Conservation (phyloP, 2,329 filamentous ascomycete species). For the Aspergillus amoenus region DNA sequence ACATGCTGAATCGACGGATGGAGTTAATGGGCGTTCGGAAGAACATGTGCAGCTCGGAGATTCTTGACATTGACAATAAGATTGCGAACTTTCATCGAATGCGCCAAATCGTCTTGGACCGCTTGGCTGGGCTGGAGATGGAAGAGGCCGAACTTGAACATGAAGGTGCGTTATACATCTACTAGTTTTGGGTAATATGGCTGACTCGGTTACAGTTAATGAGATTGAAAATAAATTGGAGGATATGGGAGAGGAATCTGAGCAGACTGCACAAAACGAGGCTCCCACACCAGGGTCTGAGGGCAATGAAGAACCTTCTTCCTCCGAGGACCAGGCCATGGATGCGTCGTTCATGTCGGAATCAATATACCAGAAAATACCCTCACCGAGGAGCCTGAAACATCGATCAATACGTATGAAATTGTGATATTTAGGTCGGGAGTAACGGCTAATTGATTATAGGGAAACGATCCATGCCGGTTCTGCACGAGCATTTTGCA, state of each 20-base stretch:
- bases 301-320: conserved; percentile 47
- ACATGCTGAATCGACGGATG: conserved; percentile 75
- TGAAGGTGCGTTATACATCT: conserved; percentile 61
- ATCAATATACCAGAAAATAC: conserved; percentile 92
- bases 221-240: conserved; percentile 63
- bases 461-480: conserved; percentile 75
- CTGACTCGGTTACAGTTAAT: conserved; percentile 42
- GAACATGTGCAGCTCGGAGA: conserved; percentile 96
- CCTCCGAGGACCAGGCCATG: conserved; percentile 54
- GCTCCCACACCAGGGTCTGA: conserved; percentile 38
- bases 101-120: conserved; percentile 86
- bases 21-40: conserved; percentile 92
- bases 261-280: conserved; percentile 27
- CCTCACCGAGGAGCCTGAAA: conserved; percentile 57
- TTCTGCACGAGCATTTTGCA: conserved; percentile 92
- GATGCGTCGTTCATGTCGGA: conserved; percentile 87
- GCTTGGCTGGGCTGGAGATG: conserved; percentile 81
- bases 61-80: conserved; percentile 94
- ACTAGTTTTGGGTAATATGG: background rate
- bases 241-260: conserved; percentile 52
- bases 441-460: conserved; percentile 39
- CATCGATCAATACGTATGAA: conserved; percentile 42
- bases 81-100: conserved; percentile 90
- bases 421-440: background rate
- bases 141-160: conserved; percentile 89